Evolutionary conservation across 192 early-diverging fungal genomes (phyloP), one percentile per base, ranked within the genome.

Genomic region (Dimargaris verticillata): DNA sequence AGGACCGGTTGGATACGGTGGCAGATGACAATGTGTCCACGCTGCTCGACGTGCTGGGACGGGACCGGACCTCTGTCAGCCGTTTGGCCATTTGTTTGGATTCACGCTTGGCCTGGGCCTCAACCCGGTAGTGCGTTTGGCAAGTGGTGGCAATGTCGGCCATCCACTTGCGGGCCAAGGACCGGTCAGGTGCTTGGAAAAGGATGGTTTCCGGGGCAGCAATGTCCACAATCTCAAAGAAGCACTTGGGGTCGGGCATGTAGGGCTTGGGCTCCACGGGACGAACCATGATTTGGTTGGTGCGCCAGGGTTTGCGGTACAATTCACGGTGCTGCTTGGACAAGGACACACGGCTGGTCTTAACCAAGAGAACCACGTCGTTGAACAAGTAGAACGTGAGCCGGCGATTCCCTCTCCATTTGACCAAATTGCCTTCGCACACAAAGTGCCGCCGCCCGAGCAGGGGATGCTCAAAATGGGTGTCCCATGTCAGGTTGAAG

Each of bases 101-200:
- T n/a, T n/a, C n/a, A n/a, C 41, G 55, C 17, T 58, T 58, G 55
- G 55, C 55, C 38, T 58, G 55, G 55, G 55, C 55, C 22, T 58
- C 55, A 11, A 58, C 12, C 22, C 55, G 55, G 15, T 58, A 58
- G 55, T 58, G 55, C 55, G 41, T 33, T 38, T 58, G 28, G 15
- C 55, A 58, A 38, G 55, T 58, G 29, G 55, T 18, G 29, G 55
- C 28, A 28, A 58, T 58, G 41, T 58, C 55, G 29, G 55, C 41
- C 28, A 29, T 29, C 55, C 55, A 58, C 41, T 58, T 58, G 15
- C 55, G 55, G 41, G 55, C 55, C 55, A 58, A 33, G 3, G 55
- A 58, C 18, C 28, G 29, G 10, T 58, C 55, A 14, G 55, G 55
- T 14, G 55, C 55, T 28, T 58, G 29, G 15, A 58, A 17, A 4